phyloP scores from a whole-genome alignment of 371 early-diverging fungal genomes.

The Actinomortierella wolfii region DNA sequence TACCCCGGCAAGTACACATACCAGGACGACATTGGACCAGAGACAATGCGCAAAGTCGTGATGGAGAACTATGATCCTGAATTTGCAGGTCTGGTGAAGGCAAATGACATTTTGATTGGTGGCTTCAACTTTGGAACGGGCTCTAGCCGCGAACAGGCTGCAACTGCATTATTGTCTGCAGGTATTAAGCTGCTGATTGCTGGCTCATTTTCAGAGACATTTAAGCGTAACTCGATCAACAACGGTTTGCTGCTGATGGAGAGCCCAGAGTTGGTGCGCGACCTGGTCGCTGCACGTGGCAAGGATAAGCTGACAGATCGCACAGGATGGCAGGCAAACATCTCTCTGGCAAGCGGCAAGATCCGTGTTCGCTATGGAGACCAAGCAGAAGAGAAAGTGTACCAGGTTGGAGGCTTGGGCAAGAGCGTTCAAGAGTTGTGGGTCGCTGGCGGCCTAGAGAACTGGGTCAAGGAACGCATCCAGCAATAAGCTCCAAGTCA shows the following conservation, averaged over 20 bases:
- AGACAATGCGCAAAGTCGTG: conserved; percentile 88
- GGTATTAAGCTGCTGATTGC: conserved; percentile 86
- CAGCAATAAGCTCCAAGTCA: conserved; percentile 8
- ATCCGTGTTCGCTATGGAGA: conserved; percentile 52
- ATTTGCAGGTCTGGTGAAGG: conserved; percentile 70
- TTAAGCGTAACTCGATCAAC: conserved; percentile 96
- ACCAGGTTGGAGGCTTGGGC: conserved; percentile 76
- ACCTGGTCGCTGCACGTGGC: conserved; percentile 58
- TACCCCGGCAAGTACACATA: conserved; percentile 97
- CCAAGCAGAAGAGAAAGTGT: conserved; percentile 52
- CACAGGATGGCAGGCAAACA: conserved; percentile 71
- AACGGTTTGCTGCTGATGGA: conserved; percentile 91
- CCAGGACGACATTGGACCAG: conserved; percentile 87
- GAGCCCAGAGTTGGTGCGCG: conserved; percentile 79
- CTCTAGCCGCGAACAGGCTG: conserved; percentile 96
- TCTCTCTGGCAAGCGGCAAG: conserved; percentile 59
- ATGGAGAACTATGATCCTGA: conserved; percentile 97
- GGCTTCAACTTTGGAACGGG: conserved; percentile 97
- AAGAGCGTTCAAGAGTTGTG: conserved; percentile 92
- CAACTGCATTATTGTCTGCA: conserved; percentile 89
- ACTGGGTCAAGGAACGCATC: conserved; percentile 69
- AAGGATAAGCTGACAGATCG: conserved; percentile 64
- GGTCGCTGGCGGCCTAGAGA: conserved; percentile 90
- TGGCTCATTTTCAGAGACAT: conserved; percentile 92
- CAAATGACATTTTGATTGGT: conserved; percentile 82